These are phyloP conservation scores for Anisogramma anomala DNA, from an alignment of 2,329 filamentous ascomycete species.

Conservation along the genomic window DNA sequence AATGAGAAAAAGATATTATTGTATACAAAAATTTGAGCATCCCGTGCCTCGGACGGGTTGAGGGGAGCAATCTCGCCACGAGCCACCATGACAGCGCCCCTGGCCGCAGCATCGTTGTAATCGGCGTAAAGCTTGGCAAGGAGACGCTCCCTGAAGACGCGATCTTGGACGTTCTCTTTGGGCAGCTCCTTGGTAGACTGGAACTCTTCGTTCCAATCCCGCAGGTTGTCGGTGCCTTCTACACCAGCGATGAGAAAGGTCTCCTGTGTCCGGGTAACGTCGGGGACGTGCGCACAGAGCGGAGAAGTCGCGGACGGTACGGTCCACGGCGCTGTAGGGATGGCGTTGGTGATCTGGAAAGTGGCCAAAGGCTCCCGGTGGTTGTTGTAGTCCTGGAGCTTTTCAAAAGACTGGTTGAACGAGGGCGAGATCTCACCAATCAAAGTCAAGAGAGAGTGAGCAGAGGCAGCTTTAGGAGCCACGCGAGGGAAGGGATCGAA, in stretches of 20 bases:
- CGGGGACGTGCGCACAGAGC: constrained; percentile 61
- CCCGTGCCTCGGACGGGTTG: constrained; percentile 83
- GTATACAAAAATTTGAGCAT: constrained; percentile 98
- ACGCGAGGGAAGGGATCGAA: constrained; percentile 81
- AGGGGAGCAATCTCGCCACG: constrained; percentile 84
- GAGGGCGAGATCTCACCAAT: constrained; percentile 71
- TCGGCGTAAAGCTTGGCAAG: constrained; percentile 95
- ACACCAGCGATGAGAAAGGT: constrained; percentile 80
- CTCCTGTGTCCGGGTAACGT: constrained; percentile 85
- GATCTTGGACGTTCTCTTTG: constrained; percentile 85
- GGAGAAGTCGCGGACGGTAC: constrained; percentile 58
- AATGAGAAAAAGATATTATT: constrained; percentile 99
- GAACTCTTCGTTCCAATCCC: constrained; percentile 99
- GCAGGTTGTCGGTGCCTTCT: constrained; percentile 85
- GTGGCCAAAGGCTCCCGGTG: constrained; percentile 78
- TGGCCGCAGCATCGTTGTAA: constrained; percentile 89
- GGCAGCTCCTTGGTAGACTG: constrained; percentile 92
- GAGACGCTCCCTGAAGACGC: constrained; percentile 87
- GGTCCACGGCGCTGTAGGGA: constrained; percentile 85
- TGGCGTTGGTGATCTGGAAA: constrained; percentile 91
- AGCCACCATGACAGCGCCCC: constrained; percentile 84
- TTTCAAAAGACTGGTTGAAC: constrained; percentile 64
- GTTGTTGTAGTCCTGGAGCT: constrained; percentile 75
- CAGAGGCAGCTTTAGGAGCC: constrained; percentile 63
- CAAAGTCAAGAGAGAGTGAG: constrained; percentile 78